These are phyloP conservation scores for Penicillium maclennaniae DNA, from an alignment of 495 filamentous ascomycete genomes.

Conservation along the genomic window DNA sequence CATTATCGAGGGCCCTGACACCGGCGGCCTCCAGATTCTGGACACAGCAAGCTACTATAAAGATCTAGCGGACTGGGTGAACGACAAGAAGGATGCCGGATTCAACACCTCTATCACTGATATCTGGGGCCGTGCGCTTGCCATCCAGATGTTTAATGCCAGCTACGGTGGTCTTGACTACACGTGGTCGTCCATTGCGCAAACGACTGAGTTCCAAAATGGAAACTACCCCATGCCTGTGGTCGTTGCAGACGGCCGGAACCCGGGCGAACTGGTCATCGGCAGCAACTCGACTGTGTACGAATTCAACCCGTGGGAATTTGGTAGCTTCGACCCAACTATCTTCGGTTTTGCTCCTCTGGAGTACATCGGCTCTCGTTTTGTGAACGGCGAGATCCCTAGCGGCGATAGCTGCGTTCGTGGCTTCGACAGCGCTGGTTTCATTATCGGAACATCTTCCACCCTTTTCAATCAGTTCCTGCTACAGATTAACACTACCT, in stretches of 20 bases:
- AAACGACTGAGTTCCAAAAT: conserved; percentile 59
- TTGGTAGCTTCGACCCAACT: conserved; percentile 81
- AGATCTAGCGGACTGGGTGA: conserved; percentile 58
- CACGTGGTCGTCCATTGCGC: conserved; percentile 85
- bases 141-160: conserved; percentile 79
- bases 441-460: conserved; percentile 85
- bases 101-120: conserved; percentile 80
- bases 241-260: conserved; percentile 70
- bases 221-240: conserved; percentile 80
- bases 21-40: conserved; percentile 48
- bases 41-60: conserved; percentile 62
- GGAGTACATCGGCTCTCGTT: conserved; percentile 75
- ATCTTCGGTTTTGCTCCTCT: conserved; percentile 74
- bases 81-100: conserved; percentile 63
- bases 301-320: conserved; percentile 86
- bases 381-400: conserved; percentile 60
- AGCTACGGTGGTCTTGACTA: conserved; percentile 71
- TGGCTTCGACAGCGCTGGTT: conserved; percentile 85
- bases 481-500: conserved; percentile 51
- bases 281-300: conserved; percentile 75
- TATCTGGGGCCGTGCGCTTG: conserved; percentile 76
- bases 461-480: conserved; percentile 82
- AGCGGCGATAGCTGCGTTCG: conserved; percentile 60
- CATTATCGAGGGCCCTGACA: conserved; percentile 66
- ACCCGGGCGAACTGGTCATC: conserved; percentile 60